Evolutionary conservation across 2,329 filamentous ascomycete species (phyloP), one percentile per base, ranked within the genome.

Genomic region (Pestalotiopsis fici): DNA sequence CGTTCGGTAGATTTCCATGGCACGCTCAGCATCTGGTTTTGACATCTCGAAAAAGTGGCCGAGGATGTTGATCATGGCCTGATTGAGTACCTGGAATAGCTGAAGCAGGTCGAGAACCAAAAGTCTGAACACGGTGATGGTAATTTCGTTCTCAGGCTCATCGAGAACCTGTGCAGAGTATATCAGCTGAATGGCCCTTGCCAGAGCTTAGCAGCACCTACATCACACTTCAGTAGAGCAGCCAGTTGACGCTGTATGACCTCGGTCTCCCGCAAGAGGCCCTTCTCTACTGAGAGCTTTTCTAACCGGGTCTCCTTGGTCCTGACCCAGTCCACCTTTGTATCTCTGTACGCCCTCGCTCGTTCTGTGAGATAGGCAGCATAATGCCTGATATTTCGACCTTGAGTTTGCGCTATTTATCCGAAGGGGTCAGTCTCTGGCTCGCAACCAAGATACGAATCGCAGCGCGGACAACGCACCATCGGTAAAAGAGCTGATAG

Each of bases 11-110:
- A 99, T 95, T 69, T 90, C 87, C 81, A 99, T 89, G 67, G 96
- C 94, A 70, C 95, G 89, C 78, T 98, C 94, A 68, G 96, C 97
- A 80, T 99, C 96, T 28, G 93, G 87, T 75, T 93, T 93, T 63
- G 96, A 98, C 92, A 99, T 95, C 82, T 99, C 96, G 75, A 99
- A 99, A 80, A 98, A 99, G 80, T 97, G 93, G 74, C 96, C 94
- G 67, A 99, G 84, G 68, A 99, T 94, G 79, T 97, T 98, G 81
- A 99, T 99, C 77, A 97, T 93, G 61, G 93, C 96, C 81, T 98
- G 94, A 77, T 99, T 99, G 82, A 98, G 91, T 59, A 96, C 93
- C 75, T 97, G 94, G 82, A 97, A 99, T 65, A 99, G 84, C 15
- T 93, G 90, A 69, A 99, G 81, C 47, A 99, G 85, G 79, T 99